Evolutionary conservation across 805 yeast genomes (phyloP), one percentile per base, ranked within the genome.

Genomic region (Metschnikowia amazonensis): DNA sequence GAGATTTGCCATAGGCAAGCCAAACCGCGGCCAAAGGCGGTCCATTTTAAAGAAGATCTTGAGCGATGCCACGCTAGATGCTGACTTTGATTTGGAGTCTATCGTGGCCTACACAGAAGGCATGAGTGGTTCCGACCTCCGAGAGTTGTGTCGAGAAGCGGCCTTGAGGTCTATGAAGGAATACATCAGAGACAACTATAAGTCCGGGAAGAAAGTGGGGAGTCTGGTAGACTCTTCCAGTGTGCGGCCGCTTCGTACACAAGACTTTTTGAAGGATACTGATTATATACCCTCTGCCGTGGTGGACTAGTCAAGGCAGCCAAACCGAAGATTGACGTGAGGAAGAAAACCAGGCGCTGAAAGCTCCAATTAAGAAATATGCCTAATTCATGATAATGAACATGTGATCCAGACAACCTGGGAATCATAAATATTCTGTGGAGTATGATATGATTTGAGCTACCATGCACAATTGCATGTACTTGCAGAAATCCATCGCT

Each of bases 81-180:
- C 55, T 0, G 72, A 69, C 10, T 86, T 90, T 57, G 83, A 84
- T 50, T 58, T 84, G 40, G 75, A 79, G 23, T 63, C 66, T 3
- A 69, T 94, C 14, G 90, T 86, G 10, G 58, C 62, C 8, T 64
- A 74, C 38, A 87, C 97, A 0, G 77, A 75, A 9, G 96, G 74
- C 13, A 60, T 80, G 60, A 86, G 95, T 53, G 99, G 99, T 2
- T 86, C 96, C 2, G 99, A 92, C 58, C 73, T 94, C 60, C 84
- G 86, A 58, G 99, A 94, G 60, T 67, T 87, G 40, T 89, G 97
- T 60, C 79, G 99, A 45, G 95, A 88, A 58, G 99, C 99, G 0
- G 97, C 96, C 1, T 78, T 90, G 72, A 77, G 76, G 54, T 86
- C 97, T 0, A 89, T 92, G 59, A 76, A 96, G 55, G 97, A 94